Percentiles rank a stretch among this genome's conserved stretches.
These are phyloP conservation scores for Calcarisporium arbuscula DNA, from an alignment of 2,329 filamentous ascomycete genomes.

Conservation along the genomic window DNA sequence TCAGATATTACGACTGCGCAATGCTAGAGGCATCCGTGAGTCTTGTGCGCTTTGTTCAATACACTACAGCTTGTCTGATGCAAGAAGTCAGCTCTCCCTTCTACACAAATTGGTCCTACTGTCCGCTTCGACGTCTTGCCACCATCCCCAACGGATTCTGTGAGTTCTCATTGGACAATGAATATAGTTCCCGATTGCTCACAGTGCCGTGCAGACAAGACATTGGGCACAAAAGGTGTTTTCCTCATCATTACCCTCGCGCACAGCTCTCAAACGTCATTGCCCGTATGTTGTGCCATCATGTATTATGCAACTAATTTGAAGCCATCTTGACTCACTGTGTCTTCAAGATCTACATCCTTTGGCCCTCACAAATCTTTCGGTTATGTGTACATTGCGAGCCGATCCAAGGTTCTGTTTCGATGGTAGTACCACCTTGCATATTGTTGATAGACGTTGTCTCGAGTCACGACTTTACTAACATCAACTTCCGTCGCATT, in stretches of 20 bases:
- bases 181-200: too few relatives aligned
- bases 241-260: constrained; percentile 43
- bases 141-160: constrained; percentile 12
- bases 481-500: constrained; percentile 8
- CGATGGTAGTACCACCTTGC: constrained; percentile 35
- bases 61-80: background rate
- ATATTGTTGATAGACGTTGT: too few relatives aligned
- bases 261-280: constrained; percentile 41
- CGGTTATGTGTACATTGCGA: constrained; percentile 37
- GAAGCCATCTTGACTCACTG: constrained; percentile 7
- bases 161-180: constrained; percentile 12
- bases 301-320: background rate
- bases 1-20: constrained; percentile 45
- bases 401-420: constrained; percentile 45
- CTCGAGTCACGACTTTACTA: too few relatives aligned
- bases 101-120: constrained; percentile 25
- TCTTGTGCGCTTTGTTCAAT: constrained; percentile 4
- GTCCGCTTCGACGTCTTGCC: constrained; percentile 25
- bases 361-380: constrained; percentile 39
- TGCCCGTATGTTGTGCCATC: constrained; percentile 18
- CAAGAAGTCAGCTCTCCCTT: constrained; percentile 26
- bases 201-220: constrained; percentile 29
- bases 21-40: constrained; percentile 47
- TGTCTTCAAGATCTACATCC: constrained; percentile 34
- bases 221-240: constrained; percentile 61